A percentile compares a stretch with the other conserved stretches of the same genome.
Conservation (phyloP, 2,329 filamentous ascomycete genomes). For the Elsinoe australis region DNA sequence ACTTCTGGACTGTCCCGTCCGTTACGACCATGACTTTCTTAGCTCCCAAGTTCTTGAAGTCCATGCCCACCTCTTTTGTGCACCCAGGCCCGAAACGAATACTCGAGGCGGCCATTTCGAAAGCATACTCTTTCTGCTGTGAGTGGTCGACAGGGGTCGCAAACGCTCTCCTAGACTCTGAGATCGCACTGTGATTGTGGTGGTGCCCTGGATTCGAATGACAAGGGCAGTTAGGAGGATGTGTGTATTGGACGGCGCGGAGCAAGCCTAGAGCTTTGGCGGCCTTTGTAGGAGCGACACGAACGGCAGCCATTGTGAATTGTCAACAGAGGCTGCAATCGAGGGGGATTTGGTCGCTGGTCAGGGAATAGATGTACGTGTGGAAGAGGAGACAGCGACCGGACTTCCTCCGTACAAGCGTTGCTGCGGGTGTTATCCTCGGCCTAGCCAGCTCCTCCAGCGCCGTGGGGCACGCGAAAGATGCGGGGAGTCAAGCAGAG, state of each 20-base stretch:
- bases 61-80: conserved; percentile 96
- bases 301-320: conserved; percentile 30
- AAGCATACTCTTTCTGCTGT: conserved; percentile 88
- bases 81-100: conserved; percentile 91
- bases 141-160: conserved; percentile 69
- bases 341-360: neutral
- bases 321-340: neutral
- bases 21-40: conserved; percentile 89
- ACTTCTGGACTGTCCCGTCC: conserved; percentile 68
- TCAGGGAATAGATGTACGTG: neutral
- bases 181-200: conserved; percentile 47
- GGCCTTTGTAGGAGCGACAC: conserved; percentile 40
- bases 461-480: too few relatives aligned
- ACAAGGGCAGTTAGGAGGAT: conserved; percentile 82
- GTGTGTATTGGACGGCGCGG: conserved; percentile 82
- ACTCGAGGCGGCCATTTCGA: conserved; percentile 93
- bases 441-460: too few relatives aligned
- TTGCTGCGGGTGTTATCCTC: neutral
- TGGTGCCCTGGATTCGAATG: conserved; percentile 82
- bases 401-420: conserved; percentile 7
- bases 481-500: too few relatives aligned
- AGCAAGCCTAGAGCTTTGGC: conserved; percentile 64
- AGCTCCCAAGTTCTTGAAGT: conserved; percentile 82
- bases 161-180: conserved; percentile 52
- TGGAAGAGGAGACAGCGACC: too few relatives aligned